A percentile compares a stretch with the other conserved stretches of the same genome.
Conservation (phyloP, 1,284 basidiomycete genomes). For the Microbotryum intermedium region DNA sequence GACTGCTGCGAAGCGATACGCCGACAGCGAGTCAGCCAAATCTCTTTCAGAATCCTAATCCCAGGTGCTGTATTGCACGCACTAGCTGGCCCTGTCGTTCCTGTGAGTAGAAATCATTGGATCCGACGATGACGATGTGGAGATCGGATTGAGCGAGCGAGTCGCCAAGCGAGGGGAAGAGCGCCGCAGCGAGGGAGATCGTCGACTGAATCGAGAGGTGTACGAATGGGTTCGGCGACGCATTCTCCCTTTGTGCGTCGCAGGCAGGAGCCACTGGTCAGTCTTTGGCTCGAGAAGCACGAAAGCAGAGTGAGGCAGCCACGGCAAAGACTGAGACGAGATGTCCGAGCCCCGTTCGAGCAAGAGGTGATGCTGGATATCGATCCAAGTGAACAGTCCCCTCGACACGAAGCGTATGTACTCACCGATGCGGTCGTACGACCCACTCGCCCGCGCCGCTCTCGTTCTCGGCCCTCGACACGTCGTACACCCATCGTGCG, state of each 20-base stretch:
- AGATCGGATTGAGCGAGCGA: slow-evolving; percentile 43
- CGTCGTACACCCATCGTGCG: slow-evolving; percentile 68
- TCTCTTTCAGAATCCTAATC: too few species aligned
- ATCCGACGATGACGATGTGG: slow-evolving; percentile 74
- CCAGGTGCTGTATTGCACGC: not conserved
- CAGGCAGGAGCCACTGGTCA: too few species aligned
- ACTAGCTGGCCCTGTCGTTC: slow-evolving; percentile 57
- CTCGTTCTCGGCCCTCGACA: slow-evolving; percentile 33
- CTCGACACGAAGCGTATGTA: too few species aligned
- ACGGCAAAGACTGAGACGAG: not conserved
- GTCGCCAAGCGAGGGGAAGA: slow-evolving; percentile 3
- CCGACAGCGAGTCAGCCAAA: not conserved
- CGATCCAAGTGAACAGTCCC: too few species aligned
- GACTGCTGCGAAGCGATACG: not conserved
- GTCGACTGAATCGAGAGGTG: slow-evolving; percentile 74
- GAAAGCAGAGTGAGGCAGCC: slow-evolving; percentile 6
- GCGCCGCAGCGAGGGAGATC: slow-evolving; percentile 51
- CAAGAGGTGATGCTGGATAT: not conserved
- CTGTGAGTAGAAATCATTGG: slow-evolving; percentile 98
- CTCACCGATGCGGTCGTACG: not conserved
- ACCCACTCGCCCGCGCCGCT: slow-evolving; percentile 9
- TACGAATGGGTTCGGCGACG: slow-evolving; percentile 71
- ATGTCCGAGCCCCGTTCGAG: not conserved
- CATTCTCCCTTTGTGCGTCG: not conserved
- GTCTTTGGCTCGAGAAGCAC: too few species aligned